Percentiles rank a stretch among this genome's conserved stretches.
Conservation (phyloP, 345 rosid genomes). For the Rhodomyrtus tomentosa region DNA sequence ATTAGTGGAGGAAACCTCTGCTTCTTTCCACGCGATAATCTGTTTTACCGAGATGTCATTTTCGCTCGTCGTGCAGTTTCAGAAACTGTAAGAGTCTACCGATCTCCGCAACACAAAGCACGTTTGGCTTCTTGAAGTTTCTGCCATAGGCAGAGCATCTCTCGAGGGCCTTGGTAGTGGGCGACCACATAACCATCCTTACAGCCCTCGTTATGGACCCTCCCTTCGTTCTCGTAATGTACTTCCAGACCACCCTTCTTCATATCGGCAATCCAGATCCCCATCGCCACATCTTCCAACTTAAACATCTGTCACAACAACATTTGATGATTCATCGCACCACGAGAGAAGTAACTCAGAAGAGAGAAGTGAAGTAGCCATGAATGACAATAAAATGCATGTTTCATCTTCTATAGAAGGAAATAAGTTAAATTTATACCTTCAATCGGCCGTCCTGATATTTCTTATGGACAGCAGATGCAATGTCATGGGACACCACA, state of each 20-base stretch:
- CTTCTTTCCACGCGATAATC: not conserved
- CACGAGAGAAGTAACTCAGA: not conserved
- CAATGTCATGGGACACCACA: constrained; percentile 72
- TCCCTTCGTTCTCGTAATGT: constrained; percentile 54
- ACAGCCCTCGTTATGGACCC: constrained; percentile 70
- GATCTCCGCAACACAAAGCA: constrained; percentile 60
- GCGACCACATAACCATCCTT: constrained; percentile 80
- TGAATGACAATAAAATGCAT: not conserved
- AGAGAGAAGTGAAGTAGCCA: not conserved
- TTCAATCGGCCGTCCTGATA: constrained; percentile 44
- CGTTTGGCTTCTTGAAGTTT: constrained; percentile 62
- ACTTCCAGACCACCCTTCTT: constrained; percentile 56
- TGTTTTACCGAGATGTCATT: not conserved
- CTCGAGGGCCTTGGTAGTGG: constrained; percentile 91
- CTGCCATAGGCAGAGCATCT: constrained; percentile 92
- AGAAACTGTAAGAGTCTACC: constrained; percentile 1
- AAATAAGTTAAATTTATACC: constrained; percentile 20
- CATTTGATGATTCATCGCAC: not conserved
- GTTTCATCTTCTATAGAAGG: not conserved
- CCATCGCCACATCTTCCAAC: constrained; percentile 98
- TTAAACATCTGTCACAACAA: constrained; percentile 66
- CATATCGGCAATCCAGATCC: constrained; percentile 81
- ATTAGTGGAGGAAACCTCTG: not conserved
- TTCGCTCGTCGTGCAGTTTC: not conserved
- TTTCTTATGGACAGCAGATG: constrained; percentile 47